These are phyloP conservation scores for Chimonanthus praecox DNA, from an alignment of 164 flowering plant genomes.

Conservation along the genomic window DNA sequence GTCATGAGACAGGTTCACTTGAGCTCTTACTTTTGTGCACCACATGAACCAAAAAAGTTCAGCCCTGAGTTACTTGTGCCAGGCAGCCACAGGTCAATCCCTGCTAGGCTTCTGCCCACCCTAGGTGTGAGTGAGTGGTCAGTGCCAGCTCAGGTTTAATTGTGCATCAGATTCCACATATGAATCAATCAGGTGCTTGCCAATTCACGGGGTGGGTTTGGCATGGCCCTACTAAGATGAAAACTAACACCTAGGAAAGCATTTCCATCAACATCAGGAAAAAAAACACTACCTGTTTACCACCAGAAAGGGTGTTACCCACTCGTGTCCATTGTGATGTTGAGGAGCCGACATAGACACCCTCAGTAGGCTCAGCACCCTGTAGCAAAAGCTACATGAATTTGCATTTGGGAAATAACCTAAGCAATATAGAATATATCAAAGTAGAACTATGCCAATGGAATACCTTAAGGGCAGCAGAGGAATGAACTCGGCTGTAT, in stretches of 20 bases:
- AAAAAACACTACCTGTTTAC: conserved; percentile 42
- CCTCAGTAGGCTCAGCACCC: conserved; percentile 28
- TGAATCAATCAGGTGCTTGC: background rate
- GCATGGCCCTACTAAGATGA: background rate
- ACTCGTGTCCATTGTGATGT: conserved; percentile 35
- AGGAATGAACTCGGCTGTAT: conserved; percentile 45
- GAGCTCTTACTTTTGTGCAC: too few species aligned
- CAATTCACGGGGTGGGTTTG: background rate
- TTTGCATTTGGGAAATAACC: background rate
- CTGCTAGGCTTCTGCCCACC: too few species aligned
- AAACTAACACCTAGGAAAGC: background rate
- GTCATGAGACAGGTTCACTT: too few species aligned
- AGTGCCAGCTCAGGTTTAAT: background rate
- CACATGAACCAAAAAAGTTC: too few species aligned
- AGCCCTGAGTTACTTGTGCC: too few species aligned
- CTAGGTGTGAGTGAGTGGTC: background rate
- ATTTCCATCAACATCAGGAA: background rate
- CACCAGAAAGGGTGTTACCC: conserved; percentile 24
- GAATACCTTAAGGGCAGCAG: conserved; percentile 41
- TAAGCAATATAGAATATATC: background rate
- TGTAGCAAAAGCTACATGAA: conserved; percentile 11
- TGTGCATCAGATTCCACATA: background rate
- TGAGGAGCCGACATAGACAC: conserved; percentile 33
- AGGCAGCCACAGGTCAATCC: too few species aligned
- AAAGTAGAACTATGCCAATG: background rate